Percentiles rank a stretch among this genome's conserved stretches.
Conservation (phyloP, 2,329 filamentous ascomycete species). For the Lecanicillium sp. region DNA sequence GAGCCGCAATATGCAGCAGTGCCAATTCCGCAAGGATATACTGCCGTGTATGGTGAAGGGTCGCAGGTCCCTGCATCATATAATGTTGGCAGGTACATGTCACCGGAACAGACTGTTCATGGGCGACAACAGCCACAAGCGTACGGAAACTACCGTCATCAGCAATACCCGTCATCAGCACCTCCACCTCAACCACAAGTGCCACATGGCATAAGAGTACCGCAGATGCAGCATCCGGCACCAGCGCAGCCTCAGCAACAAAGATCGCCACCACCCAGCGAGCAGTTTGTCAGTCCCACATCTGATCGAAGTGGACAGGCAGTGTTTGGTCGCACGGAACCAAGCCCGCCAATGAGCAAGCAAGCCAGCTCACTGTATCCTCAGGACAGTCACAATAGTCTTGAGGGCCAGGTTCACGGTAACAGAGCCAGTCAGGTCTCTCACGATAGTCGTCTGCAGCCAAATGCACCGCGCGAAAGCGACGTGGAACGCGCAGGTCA, state of each 20-base stretch:
- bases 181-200: too few relatives aligned
- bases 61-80: slow-evolving; percentile 2
- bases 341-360: not conserved
- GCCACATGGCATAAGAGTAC: too few relatives aligned
- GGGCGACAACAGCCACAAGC: not conserved
- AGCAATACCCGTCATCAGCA: too few relatives aligned
- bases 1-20: slow-evolving; percentile 10
- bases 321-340: not conserved
- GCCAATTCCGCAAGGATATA: slow-evolving; percentile 5
- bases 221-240: too few relatives aligned
- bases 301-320: too few relatives aligned
- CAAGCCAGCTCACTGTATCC: not conserved
- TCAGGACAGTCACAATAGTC: not conserved
- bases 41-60: slow-evolving; percentile 3
- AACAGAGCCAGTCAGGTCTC: slow-evolving; percentile 6
- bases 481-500: not conserved
- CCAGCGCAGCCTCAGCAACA: too few relatives aligned
- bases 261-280: too few relatives aligned
- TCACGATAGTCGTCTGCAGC: slow-evolving; percentile 1
- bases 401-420: not conserved
- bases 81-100: not conserved
- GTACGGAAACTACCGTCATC: too few relatives aligned
- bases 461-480: not conserved
- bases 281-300: too few relatives aligned
- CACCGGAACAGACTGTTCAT: not conserved